Evolutionary conservation across 805 yeast genomes (phyloP), one percentile per base, ranked within the genome.

Genomic region (Candida argentea): DNA sequence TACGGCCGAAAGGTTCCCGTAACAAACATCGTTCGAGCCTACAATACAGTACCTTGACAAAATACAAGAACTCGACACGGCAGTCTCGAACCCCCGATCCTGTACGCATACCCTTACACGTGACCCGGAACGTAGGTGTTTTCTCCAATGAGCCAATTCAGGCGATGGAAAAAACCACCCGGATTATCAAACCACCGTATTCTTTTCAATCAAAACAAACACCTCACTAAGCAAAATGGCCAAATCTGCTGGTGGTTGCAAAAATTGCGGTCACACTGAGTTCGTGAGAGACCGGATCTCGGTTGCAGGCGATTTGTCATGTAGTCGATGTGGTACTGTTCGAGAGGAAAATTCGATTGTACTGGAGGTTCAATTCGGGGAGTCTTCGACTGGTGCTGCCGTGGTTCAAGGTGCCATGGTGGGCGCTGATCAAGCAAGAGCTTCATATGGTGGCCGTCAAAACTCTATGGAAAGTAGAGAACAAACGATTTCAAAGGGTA

Each of bases 331-430:
- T 71, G 96, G 96, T 51, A 59, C 74, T 13, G 96, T 91, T 17
- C 70, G 71, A 33, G 94, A 85, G 38, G 97, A 87, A 47, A 82
- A 85, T 43, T 94, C 94, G 13, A 89, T 91, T 39, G 97, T 93
- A 7, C 76, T 94, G 5, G 99, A 91, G 49, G 91, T 93, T 30
- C 82, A 91, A 8, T 91, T 87, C 57, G 91, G 93, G 24, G 99
- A 93, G 46, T 69, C 87, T 2, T 68, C 94, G 12, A 68, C 79
- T 15, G 99, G 99, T 42, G 96, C 95, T 9, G 95, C 98, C 20
- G 74, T 82, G 28, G 95, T 91, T 2, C 94, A 89, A 40, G 99
- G 99, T 46, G 74, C 94, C 26, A 87, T 84, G 65, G 79, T 91
- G 20, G 84, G 85, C 24, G 80, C 85, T 0, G 95, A 84, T 44